A percentile compares a stretch with the other conserved stretches of the same genome.
phyloP scores from a whole-genome alignment of 192 early-diverging fungal genomes.

The Coemansia sp. region DNA sequence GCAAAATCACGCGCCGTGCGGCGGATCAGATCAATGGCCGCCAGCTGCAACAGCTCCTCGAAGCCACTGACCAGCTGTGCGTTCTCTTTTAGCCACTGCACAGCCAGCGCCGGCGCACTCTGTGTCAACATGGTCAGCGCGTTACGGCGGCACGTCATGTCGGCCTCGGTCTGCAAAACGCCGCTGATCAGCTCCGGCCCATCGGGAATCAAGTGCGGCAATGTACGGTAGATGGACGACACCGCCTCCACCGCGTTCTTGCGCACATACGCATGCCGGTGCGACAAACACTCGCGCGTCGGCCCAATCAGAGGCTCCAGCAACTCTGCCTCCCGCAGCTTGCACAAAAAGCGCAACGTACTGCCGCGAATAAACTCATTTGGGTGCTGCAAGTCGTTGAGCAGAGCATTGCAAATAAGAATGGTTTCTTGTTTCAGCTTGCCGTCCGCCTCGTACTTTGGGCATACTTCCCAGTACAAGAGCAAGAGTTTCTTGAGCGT shows the following conservation, averaged over 20 bases:
- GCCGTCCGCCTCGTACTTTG: conserved; percentile 86
- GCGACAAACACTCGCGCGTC: conserved; percentile 84
- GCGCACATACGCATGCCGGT: conserved; percentile 95
- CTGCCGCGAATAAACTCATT: conserved; percentile 97
- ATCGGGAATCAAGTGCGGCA: conserved; percentile 93
- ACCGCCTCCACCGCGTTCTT: conserved; percentile 97
- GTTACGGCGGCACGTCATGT: conserved; percentile 89
- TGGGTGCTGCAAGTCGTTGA: conserved; percentile 96
- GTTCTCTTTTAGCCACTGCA: conserved; percentile 77
- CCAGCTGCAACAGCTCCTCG: conserved; percentile 92
- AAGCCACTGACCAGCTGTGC: conserved; percentile 71
- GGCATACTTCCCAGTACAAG: conserved; percentile 97
- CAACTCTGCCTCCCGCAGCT: conserved; percentile 90
- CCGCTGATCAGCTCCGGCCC: conserved; percentile 83
- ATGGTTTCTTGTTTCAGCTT: conserved; percentile 94
- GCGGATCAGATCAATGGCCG: conserved; percentile 91
- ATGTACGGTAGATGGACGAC: conserved; percentile 80
- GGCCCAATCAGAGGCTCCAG: conserved; percentile 92
- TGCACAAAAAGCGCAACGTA: conserved; percentile 92
- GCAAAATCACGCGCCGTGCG: conserved; percentile 80
- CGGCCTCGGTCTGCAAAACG: conserved; percentile 74
- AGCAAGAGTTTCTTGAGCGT: conserved; percentile 93
- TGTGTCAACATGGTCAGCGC: conserved; percentile 91
- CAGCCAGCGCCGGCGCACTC: conserved; percentile 71
- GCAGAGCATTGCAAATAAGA: conserved; percentile 90